phyloP scores from a whole-genome alignment of 768 basidiomycete genomes.

The Hericium alpestre region DNA sequence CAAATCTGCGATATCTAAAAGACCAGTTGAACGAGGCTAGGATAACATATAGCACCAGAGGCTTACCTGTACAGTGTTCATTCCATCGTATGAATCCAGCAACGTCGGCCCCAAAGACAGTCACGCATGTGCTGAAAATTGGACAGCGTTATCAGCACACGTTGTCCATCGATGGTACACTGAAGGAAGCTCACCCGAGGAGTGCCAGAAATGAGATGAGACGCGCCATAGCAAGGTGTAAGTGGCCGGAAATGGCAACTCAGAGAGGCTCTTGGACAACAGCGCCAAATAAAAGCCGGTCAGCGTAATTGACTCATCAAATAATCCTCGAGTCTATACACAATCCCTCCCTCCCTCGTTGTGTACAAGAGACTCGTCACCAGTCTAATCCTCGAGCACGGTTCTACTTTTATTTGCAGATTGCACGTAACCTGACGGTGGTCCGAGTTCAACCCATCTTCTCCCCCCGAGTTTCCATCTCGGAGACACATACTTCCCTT shows the following conservation, averaged over 20 bases:
- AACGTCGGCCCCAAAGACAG: slow-evolving; percentile 39
- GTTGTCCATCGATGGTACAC: neutral
- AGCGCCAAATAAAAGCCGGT: neutral
- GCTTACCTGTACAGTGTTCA: slow-evolving; percentile 50
- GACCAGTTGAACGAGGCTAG: slow-evolving; percentile 5
- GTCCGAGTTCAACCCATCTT: too few relatives aligned
- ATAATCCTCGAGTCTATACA: too few relatives aligned
- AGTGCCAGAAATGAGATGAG: slow-evolving; percentile 9
- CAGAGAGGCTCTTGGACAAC: neutral
- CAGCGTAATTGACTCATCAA: neutral
- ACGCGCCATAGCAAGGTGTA: neutral
- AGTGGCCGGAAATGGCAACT: neutral
- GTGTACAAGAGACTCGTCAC: too few relatives aligned
- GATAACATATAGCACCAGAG: neutral
- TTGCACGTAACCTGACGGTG: too few relatives aligned
- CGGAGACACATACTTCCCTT: neutral
- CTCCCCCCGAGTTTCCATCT: too few relatives aligned
- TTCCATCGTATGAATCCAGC: slow-evolving; percentile 61
- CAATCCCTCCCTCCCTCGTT: too few relatives aligned
- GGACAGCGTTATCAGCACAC: neutral
- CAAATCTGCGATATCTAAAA: slow-evolving; percentile 24
- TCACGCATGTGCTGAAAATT: neutral
- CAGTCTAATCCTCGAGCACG: too few relatives aligned
- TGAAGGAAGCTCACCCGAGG: slow-evolving; percentile 10
- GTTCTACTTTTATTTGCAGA: too few relatives aligned